Evolutionary conservation across 495 filamentous ascomycete species (phyloP).

Genomic region (Penicillium arizonense): DNA sequence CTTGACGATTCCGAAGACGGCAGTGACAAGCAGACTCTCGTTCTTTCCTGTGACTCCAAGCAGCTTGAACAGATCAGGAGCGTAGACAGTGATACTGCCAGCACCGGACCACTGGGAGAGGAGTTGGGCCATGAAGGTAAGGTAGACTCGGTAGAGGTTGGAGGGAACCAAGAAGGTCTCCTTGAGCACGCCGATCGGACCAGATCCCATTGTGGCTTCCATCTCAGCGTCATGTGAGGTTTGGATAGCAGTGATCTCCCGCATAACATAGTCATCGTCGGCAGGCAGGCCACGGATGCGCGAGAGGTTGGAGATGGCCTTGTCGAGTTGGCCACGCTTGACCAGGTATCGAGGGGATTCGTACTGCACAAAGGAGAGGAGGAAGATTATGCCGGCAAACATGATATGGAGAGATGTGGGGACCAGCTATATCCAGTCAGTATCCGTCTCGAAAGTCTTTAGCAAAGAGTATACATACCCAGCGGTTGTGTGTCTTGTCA

Average conservation of each 20-base stretch:
- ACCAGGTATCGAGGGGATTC: constrained; percentile 66
- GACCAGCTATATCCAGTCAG: constrained; percentile 50
- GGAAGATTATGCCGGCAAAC: constrained; percentile 65
- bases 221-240: constrained; percentile 68
- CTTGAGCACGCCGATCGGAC: constrained; percentile 53
- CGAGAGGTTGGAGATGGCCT: constrained; percentile 46
- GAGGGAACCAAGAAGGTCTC: constrained; percentile 58
- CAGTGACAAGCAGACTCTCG: constrained; percentile 64
- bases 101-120: constrained; percentile 71
- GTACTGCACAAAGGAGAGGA: constrained; percentile 61
- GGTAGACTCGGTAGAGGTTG: constrained; percentile 64
- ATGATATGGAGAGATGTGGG: constrained; percentile 71
- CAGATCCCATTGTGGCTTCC: constrained; percentile 58
- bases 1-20: constrained; percentile 70
- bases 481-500: constrained; percentile 55
- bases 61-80: constrained; percentile 62
- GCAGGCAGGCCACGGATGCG: constrained; percentile 39
- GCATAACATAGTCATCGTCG: constrained; percentile 45
- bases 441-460: too few species aligned
- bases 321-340: constrained; percentile 52
- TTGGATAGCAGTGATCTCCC: constrained; percentile 62
- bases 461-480: constrained; percentile 33
- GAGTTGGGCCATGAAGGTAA: constrained; percentile 58
- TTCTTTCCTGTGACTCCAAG: constrained; percentile 61
- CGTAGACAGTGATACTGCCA: constrained; percentile 64